Conservation (phyloP, 1,139 yeast genomes). For the Schwanniomyces etchellsii region DNA sequence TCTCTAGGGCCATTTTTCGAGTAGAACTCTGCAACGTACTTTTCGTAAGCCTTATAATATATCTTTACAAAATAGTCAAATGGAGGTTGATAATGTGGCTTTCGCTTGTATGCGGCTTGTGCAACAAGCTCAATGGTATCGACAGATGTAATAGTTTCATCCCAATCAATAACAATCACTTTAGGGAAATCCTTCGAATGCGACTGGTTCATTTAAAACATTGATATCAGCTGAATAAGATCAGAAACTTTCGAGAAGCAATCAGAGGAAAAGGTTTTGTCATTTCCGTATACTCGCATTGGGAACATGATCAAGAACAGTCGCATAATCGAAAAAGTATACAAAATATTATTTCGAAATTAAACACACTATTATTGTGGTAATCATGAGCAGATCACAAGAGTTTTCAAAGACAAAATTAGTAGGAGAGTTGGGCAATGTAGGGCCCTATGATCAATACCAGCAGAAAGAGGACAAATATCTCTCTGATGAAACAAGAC, state of each 20-base stretch:
- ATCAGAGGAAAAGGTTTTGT: too few species aligned
- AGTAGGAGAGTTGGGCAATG: neutral
- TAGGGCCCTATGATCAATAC: neutral
- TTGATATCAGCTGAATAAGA: too few species aligned
- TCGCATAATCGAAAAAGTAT: too few species aligned
- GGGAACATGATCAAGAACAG: too few species aligned
- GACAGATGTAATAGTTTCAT: constrained; percentile 55
- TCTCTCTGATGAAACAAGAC: neutral
- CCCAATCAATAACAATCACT: constrained; percentile 55
- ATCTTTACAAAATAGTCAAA: constrained; percentile 42
- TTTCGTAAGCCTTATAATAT: constrained; percentile 35
- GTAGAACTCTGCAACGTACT: constrained; percentile 14
- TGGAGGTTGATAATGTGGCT: constrained; percentile 30
- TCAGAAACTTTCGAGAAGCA: too few species aligned
- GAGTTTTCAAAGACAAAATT: neutral
- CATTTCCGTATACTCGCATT: too few species aligned
- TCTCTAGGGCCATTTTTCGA: constrained; percentile 14
- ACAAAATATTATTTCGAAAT: too few species aligned
- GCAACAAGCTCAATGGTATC: constrained; percentile 57
- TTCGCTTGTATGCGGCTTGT: constrained; percentile 39
- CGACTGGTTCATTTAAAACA: too few species aligned
- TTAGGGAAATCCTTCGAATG: too few species aligned
- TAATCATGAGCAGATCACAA: too few species aligned
- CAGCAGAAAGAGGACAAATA: too few species aligned
- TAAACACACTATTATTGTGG: too few species aligned